Percentiles rank a stretch among this genome's conserved stretches.
Evolutionary conservation across 192 early-diverging fungal genomes (phyloP).

Genomic region (Rhizoclosmatium sp.): DNA sequence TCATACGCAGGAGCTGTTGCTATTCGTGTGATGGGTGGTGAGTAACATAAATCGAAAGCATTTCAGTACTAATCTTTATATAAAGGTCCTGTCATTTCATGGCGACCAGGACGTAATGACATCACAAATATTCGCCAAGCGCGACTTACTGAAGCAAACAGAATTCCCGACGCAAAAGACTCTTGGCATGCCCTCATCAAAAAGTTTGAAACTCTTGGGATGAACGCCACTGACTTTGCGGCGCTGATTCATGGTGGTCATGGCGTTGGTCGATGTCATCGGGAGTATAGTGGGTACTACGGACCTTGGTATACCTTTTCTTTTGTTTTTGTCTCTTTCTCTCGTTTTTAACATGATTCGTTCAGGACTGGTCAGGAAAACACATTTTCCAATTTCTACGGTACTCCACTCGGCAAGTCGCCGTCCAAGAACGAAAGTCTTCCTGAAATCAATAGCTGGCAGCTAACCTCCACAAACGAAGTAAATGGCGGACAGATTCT

Average conservation of each 20-base stretch:
- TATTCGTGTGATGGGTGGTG: background rate
- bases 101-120: constrained; percentile 7
- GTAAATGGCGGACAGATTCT: background rate
- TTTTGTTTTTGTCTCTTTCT: background rate
- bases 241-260: constrained; percentile 42
- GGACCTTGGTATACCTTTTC: constrained; percentile 26
- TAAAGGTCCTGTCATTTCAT: background rate
- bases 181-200: background rate
- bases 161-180: background rate
- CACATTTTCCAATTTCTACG: constrained; percentile 54
- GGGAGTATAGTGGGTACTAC: constrained; percentile 7
- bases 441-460: constrained; percentile 67
- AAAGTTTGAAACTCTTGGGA: background rate
- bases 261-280: background rate
- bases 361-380: constrained; percentile 3
- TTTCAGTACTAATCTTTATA: background rate
- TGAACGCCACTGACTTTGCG: constrained; percentile 23
- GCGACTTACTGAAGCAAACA: background rate
- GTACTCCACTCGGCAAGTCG: constrained; percentile 68
- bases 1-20: constrained; percentile 21
- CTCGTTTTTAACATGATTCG: background rate
- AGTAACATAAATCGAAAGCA: background rate
- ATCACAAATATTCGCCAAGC: background rate
- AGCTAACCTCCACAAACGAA: background rate
- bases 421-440: constrained; percentile 72